Evolutionary conservation across 1,284 basidiomycete genomes (phyloP), one percentile per base, ranked within the genome.

Genomic region (Rhodotorula sp.): DNA sequence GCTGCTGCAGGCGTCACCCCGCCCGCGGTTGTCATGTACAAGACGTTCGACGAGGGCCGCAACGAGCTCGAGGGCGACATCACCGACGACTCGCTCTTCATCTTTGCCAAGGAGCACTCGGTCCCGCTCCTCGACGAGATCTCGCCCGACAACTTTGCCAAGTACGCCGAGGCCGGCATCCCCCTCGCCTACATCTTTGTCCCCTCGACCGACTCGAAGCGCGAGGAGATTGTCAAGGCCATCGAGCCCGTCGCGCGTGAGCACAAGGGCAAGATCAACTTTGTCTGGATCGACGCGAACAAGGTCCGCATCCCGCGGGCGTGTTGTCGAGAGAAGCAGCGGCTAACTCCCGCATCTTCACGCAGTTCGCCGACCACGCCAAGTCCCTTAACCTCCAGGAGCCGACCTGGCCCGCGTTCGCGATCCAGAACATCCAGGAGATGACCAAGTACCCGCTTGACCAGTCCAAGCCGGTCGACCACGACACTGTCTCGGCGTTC

Each of bases 251-350:
- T 96, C 67, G 95, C 96, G 39, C 85, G 88, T 72, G 87, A 88
- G 80, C 87, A 88, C 86, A 94, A 92, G 83, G 88, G 89, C 80
- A 90, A 92, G 84, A 79, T 98, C 81, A 98, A 97, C 89, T 96
- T 99, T 83, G 96, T 99, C 76, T 97, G 90, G 90, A 99, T 99
- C 79, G 97, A 99, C 82, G 94, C 92, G 34, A 84, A 90, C 84
- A 94, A 94, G 73, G 73, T 77, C 54, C 44, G 75, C 36, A 32
- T 22, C 41, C 17, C 67, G 27, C 29, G n/a, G 13, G 34, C 6
- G 73, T 60, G 34, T 3, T n/a, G 22, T 44, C 25, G 7, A 25
- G 7, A 13, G 9, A 8, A 27, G 17, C 46, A 9, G 2, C 27
- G 32, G 5, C n/a, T 53, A 34, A 44, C 61, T 34, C 8, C 12